These are phyloP conservation scores for Geoglossum cookeanum DNA, from an alignment of 2,329 filamentous ascomycete genomes.

Conservation along the genomic window DNA sequence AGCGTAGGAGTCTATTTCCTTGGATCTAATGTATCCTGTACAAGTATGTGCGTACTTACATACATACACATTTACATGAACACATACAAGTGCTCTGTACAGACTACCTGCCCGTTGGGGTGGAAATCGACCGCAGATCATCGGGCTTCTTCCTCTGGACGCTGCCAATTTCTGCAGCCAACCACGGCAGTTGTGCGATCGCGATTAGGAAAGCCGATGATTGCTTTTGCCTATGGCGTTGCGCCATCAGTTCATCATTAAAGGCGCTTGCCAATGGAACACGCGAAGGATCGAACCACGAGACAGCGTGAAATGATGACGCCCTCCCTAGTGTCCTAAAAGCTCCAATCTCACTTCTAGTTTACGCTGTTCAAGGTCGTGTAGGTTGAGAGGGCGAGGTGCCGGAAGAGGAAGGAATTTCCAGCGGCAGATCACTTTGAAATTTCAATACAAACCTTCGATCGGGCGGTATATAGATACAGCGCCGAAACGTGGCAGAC, in stretches of 20 bases:
- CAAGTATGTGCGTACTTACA: too few species aligned
- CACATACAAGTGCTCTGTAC: too few species aligned
- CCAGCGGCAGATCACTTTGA: background rate
- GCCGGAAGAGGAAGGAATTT: background rate
- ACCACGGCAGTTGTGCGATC: background rate
- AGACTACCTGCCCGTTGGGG: background rate
- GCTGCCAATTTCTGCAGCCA: background rate
- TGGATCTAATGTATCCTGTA: too few species aligned
- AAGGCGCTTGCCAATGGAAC: background rate
- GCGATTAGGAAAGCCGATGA: background rate
- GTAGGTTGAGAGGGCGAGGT: background rate
- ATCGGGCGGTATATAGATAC: background rate
- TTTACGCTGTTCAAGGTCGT: background rate
- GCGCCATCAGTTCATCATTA: constrained; percentile 1
- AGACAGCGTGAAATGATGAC: constrained; percentile 1
- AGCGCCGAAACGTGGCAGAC: background rate
- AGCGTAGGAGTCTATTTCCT: too few species aligned
- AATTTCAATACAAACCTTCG: background rate
- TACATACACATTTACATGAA: too few species aligned
- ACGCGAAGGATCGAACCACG: background rate
- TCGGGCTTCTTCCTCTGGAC: background rate
- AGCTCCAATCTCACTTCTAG: background rate
- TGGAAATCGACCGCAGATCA: background rate
- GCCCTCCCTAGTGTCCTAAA: background rate
- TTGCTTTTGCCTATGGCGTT: constrained; percentile 1